Percentiles rank a stretch among this genome's conserved stretches.
phyloP scores from a whole-genome alignment of 352 stramenopile species.

The Globisporangium uncinulatum region DNA sequence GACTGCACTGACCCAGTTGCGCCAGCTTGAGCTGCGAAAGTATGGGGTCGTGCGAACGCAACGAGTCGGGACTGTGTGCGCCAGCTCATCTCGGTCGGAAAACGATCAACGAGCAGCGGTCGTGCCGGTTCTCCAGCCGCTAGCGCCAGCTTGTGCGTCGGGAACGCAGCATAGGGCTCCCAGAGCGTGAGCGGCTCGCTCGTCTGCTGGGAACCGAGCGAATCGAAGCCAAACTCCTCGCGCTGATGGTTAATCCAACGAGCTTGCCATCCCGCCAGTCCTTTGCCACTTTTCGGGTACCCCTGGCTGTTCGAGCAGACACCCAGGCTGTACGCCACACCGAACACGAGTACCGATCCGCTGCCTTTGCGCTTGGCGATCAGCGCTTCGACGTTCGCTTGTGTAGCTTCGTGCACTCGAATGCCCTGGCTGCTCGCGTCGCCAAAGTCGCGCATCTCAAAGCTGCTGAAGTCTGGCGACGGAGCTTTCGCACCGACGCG shows the following conservation, averaged over 20 bases:
- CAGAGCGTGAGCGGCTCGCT: slow-evolving; percentile 29
- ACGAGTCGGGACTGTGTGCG: slow-evolving; percentile 3
- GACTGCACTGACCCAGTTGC: background rate
- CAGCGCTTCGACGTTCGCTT: slow-evolving; percentile 23
- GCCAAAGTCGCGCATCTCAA: slow-evolving; percentile 37
- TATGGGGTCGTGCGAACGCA: slow-evolving; percentile 4
- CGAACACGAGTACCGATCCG: slow-evolving; percentile 24
- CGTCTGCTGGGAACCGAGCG: slow-evolving; percentile 22
- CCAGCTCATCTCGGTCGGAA: slow-evolving; percentile 9
- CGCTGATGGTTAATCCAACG: slow-evolving; percentile 37
- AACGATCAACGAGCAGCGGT: background rate
- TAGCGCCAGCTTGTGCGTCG: slow-evolving; percentile 29
- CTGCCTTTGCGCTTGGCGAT: slow-evolving; percentile 1
- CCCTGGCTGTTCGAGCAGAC: slow-evolving; percentile 16
- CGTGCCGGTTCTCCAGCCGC: background rate
- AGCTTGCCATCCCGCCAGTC: slow-evolving; percentile 4
- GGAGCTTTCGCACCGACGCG: background rate
- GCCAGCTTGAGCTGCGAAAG: background rate
- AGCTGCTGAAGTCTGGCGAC: slow-evolving; percentile 18
- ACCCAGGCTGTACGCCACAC: slow-evolving; percentile 24
- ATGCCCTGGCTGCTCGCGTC: slow-evolving; percentile 22
- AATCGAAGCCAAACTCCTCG: slow-evolving; percentile 40
- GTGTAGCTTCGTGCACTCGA: slow-evolving; percentile 33
- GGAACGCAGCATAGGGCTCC: slow-evolving; percentile 41
- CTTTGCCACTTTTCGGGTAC: slow-evolving; percentile 2